Conservation (phyloP, 78 protist genomes). For the Dictyostelium citrinum region DNA sequence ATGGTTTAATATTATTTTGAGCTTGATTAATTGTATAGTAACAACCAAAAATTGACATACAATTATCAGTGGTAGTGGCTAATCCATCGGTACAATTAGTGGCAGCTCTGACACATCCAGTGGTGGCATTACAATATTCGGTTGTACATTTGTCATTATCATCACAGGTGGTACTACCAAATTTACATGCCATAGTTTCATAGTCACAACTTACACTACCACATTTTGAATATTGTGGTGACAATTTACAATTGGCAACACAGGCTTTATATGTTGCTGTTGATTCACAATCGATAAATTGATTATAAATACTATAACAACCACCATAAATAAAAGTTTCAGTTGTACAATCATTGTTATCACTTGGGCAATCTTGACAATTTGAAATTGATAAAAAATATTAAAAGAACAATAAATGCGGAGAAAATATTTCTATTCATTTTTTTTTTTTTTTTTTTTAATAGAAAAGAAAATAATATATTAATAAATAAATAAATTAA, state of each 20-base stretch:
- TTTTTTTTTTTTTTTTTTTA: neutral
- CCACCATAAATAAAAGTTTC: neutral
- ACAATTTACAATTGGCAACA: neutral
- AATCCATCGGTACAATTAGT: neutral
- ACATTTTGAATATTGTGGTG: neutral
- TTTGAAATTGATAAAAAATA: neutral
- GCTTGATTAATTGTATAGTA: neutral
- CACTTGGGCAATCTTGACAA: neutral
- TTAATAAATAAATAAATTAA: no score
- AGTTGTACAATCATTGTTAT: neutral
- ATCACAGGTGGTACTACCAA: neutral
- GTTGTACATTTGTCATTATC: neutral
- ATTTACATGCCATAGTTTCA: neutral
- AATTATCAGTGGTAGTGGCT: constrained; percentile 12
- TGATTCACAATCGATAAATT: neutral
- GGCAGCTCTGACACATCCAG: neutral
- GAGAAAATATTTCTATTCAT: neutral
- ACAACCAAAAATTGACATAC: constrained; percentile 1
- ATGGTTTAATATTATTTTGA: neutral
- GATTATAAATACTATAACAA: neutral
- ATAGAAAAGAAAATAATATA: neutral
- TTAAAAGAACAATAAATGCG: no score
- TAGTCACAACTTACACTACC: neutral
- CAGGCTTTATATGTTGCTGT: neutral
- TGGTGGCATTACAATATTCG: neutral